Evolutionary conservation across 495 filamentous ascomycete species (phyloP), one percentile per base, ranked within the genome.

Genomic region (Lophium mytilinum): DNA sequence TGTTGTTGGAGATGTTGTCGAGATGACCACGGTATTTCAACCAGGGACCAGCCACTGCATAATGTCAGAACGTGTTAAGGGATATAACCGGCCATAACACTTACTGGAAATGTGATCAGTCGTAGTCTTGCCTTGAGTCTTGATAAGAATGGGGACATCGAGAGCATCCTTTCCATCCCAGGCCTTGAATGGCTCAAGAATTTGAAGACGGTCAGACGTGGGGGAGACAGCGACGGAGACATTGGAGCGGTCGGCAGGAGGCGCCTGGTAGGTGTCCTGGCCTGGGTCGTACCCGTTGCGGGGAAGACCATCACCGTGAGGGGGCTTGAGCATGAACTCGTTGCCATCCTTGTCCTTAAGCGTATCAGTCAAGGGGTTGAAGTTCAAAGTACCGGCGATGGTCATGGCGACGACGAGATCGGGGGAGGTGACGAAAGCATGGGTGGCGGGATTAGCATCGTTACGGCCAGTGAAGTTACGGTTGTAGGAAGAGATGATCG

Each of bases 1-100:
- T 96, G 83, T 98, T 98, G 85, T 97, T 97, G 69, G 94, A 97
- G 80, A 98, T 97, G 82, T 98, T 98, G 81, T 98, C 94, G 71
- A 98, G 81, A 73, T 98, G 93, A 48, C 93, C 93, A 82, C 94
- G 90, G 83, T 98, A 98, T 81, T 98, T 98, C 74, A 98, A 82
- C 93, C 93, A 98, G 46, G 93, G 93, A 62, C 93, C 93, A 69
- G 93, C 93, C 89, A 92, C 79, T 73, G 42, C 11, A 35, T 34
- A 11, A n/a, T 4, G 35, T 52, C 24, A 40, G 36, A 9, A 15
- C 17, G 46, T 45, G 41, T 48, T 47, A 34, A 18, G 7, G 5
- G 36, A 43, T 4, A 52, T 49, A n/a, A 11, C 8, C 15, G 14
- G 14, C 15, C 10, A 21, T 14, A 24, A 1, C 17, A 60, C 70